A percentile compares a stretch with the other conserved stretches of the same genome.
Evolutionary conservation across 306 rosid genomes (phyloP).

Genomic region (Trichosanthes truncata): DNA sequence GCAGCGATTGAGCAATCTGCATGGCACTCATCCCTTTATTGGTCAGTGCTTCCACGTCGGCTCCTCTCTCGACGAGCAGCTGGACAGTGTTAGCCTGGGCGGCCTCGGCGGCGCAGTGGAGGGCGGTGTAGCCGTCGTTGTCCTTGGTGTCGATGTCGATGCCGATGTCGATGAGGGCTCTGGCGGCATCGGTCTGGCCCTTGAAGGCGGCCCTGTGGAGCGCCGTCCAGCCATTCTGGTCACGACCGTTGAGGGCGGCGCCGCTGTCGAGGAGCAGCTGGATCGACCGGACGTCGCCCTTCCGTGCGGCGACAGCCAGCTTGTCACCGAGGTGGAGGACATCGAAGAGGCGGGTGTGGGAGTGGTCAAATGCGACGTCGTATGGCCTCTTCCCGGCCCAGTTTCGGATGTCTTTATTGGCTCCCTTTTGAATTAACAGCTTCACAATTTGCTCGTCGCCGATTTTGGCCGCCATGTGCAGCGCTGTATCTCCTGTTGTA

Average conservation of each 20-base stretch:
- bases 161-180: slow-evolving; percentile 47
- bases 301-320: slow-evolving; percentile 47
- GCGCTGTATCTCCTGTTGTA: slow-evolving; percentile 21
- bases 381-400: slow-evolving; percentile 38
- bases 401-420: slow-evolving; percentile 54
- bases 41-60: slow-evolving; percentile 53
- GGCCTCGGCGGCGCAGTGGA: slow-evolving; percentile 63
- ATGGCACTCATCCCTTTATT: slow-evolving; percentile 58
- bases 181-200: slow-evolving; percentile 37
- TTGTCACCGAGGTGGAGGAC: slow-evolving; percentile 52
- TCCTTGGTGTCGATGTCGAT: slow-evolving; percentile 55
- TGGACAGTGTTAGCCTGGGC: slow-evolving; percentile 57
- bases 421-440: slow-evolving; percentile 55
- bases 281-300: slow-evolving; percentile 55
- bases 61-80: slow-evolving; percentile 67
- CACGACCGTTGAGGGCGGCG: slow-evolving; percentile 50
- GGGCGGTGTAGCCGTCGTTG: slow-evolving; percentile 72
- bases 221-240: slow-evolving; percentile 77
- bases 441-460: slow-evolving; percentile 72
- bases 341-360: slow-evolving; percentile 48
- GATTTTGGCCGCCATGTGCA: slow-evolving; percentile 49
- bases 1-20: slow-evolving; percentile 58
- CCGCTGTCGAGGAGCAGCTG: slow-evolving; percentile 44
- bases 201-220: slow-evolving; percentile 71
- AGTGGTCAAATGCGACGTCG: slow-evolving; percentile 54